A percentile compares a stretch with the other conserved stretches of the same genome.
Evolutionary conservation across 139 green algal genomes (phyloP).

Genomic region (Chlamydomonas incerta): DNA sequence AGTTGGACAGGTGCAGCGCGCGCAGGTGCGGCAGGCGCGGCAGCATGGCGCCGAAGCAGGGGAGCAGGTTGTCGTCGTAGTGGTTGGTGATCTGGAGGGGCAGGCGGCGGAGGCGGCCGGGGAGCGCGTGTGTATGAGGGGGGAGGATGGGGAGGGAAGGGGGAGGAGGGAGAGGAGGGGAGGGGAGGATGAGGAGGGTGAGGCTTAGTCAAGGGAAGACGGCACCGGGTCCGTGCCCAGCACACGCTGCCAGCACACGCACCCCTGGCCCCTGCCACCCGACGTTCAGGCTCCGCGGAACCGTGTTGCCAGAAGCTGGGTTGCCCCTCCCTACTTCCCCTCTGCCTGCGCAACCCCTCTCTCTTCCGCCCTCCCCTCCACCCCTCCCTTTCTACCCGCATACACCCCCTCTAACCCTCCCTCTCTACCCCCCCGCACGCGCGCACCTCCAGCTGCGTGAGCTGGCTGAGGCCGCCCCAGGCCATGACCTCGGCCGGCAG

Average conservation of each 20-base stretch:
- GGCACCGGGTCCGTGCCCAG: too few relatives aligned
- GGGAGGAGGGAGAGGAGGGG: neutral
- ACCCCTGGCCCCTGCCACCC: too few relatives aligned
- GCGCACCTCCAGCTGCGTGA: constrained; percentile 40
- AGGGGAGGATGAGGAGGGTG: neutral
- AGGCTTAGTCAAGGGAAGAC: too few relatives aligned
- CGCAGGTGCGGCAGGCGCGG: constrained; percentile 7
- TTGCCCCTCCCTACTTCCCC: too few relatives aligned
- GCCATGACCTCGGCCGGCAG: constrained; percentile 41
- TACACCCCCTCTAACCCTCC: neutral
- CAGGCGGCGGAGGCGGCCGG: neutral
- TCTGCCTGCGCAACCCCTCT: too few relatives aligned
- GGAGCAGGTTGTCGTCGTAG: constrained; percentile 43
- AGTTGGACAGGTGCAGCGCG: constrained; percentile 38
- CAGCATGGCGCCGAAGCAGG: constrained; percentile 27
- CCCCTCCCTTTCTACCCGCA: neutral
- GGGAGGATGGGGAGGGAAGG: too few relatives aligned
- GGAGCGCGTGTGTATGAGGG: neutral
- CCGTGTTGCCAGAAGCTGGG: too few relatives aligned
- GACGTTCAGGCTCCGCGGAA: too few relatives aligned
- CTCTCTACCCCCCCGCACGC: neutral
- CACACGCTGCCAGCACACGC: too few relatives aligned
- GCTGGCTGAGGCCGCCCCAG: constrained; percentile 10
- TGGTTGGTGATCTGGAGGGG: constrained; percentile 49
- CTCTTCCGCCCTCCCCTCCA: neutral